Conservation (phyloP, 2,329 filamentous ascomycete species). For the Talaromyces sp. region DNA sequence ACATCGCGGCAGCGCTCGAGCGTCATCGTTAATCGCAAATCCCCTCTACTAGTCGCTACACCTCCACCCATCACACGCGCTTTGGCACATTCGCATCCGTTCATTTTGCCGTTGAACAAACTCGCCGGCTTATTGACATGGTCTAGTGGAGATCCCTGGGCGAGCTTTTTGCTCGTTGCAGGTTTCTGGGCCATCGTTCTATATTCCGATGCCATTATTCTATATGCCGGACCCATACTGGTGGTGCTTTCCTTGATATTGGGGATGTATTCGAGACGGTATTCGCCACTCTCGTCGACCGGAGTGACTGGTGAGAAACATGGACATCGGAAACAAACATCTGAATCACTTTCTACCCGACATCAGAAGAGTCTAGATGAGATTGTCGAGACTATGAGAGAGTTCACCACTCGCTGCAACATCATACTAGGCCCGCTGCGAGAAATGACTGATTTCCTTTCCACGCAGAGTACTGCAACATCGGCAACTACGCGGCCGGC, state of each 20-base stretch:
- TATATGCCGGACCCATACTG: slow-evolving; percentile 78
- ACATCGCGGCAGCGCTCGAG: slow-evolving; percentile 78
- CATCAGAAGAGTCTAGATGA: slow-evolving; percentile 94
- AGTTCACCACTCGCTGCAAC: slow-evolving; percentile 89
- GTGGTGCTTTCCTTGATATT: slow-evolving; percentile 76
- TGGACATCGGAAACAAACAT: slow-evolving; percentile 50
- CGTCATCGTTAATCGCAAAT: slow-evolving; percentile 95
- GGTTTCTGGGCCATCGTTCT: slow-evolving; percentile 82
- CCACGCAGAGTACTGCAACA: slow-evolving; percentile 83
- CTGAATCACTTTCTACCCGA: slow-evolving; percentile 66
- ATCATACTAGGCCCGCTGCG: slow-evolving; percentile 86
- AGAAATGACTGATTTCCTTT: slow-evolving; percentile 87
- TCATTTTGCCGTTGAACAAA: slow-evolving; percentile 83
- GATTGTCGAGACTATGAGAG: slow-evolving; percentile 89
- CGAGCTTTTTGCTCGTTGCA: slow-evolving; percentile 86
- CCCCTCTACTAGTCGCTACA: slow-evolving; percentile 84
- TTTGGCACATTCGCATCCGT: slow-evolving; percentile 92
- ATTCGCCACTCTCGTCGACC: slow-evolving; percentile 85
- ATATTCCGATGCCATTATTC: slow-evolving; percentile 81
- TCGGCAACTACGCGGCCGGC: slow-evolving; percentile 88
- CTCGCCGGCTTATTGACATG: slow-evolving; percentile 83
- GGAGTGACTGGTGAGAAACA: slow-evolving; percentile 69
- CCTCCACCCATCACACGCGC: slow-evolving; percentile 93
- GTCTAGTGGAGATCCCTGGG: slow-evolving; percentile 92
- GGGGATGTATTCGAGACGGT: slow-evolving; percentile 89